Evolutionary conservation across 2,329 filamentous ascomycete genomes (phyloP).

Genomic region (Geosmithia morbida): DNA sequence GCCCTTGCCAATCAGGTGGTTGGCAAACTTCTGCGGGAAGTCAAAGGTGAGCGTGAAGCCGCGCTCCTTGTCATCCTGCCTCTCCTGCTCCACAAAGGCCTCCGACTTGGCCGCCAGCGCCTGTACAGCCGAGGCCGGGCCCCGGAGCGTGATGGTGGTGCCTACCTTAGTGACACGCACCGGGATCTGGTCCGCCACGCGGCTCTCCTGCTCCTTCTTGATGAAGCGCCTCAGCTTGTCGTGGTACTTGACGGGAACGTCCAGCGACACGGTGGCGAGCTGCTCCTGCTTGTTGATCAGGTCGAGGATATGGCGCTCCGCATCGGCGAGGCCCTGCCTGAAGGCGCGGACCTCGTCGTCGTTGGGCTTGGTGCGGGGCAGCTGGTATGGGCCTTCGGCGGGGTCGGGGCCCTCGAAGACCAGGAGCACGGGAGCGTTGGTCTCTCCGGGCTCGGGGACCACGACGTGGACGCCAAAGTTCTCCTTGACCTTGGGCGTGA

Average conservation of each 20-base stretch:
- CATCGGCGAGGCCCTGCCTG: conserved; percentile 38
- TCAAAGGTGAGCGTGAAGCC: conserved; percentile 78
- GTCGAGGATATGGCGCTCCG: conserved; percentile 40
- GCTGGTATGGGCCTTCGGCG: conserved; percentile 29
- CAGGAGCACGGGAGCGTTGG: conserved; percentile 44
- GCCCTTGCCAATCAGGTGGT: conserved; percentile 61
- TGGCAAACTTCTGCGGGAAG: conserved; percentile 89
- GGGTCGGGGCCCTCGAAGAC: conserved; percentile 57
- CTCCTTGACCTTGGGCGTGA: conserved; percentile 48
- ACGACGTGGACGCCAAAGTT: conserved; percentile 61
- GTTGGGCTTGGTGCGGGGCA: conserved; percentile 38
- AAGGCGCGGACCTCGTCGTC: conserved; percentile 36
- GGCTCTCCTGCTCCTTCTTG: conserved; percentile 46
- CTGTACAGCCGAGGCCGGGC: conserved; percentile 59
- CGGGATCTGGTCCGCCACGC: conserved; percentile 42
- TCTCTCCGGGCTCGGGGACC: conserved; percentile 48
- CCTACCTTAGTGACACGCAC: conserved; percentile 44
- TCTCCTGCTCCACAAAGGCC: conserved; percentile 73
- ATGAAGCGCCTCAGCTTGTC: conserved; percentile 49
- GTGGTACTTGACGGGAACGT: conserved; percentile 50
- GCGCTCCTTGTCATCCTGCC: conserved; percentile 85
- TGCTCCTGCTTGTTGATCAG: conserved; percentile 45
- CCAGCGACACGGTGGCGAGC: conserved; percentile 33
- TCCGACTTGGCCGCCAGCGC: conserved; percentile 58
- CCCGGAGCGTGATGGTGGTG: conserved; percentile 57